Conservation (phyloP, 768 basidiomycete genomes). For the Suillus placidus region DNA sequence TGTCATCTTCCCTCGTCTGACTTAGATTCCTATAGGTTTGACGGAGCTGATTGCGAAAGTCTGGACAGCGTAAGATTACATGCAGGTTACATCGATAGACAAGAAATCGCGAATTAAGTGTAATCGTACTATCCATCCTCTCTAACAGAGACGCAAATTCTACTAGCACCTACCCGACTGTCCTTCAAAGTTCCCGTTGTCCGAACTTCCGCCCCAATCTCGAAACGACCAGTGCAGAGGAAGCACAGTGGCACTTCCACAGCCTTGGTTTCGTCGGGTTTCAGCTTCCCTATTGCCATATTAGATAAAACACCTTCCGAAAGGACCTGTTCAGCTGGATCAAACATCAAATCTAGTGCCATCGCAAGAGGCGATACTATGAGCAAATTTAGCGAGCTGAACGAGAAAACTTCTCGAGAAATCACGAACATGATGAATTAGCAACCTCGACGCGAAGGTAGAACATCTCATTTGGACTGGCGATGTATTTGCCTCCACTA, state of each 20-base stretch:
- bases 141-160: slow-evolving; percentile 19
- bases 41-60: slow-evolving; percentile 82
- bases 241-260: slow-evolving; percentile 69
- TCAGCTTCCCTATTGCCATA: slow-evolving; percentile 65
- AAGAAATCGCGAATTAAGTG: slow-evolving; percentile 14
- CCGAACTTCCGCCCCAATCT: slow-evolving; percentile 42
- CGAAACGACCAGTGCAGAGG: slow-evolving; percentile 68
- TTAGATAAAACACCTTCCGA: slow-evolving; percentile 68
- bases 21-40: slow-evolving; percentile 54
- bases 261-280: slow-evolving; percentile 51
- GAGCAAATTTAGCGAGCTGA: neutral
- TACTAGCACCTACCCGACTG: slow-evolving; percentile 26
- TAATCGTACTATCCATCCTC: slow-evolving; percentile 10
- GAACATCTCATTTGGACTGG: slow-evolving; percentile 63
- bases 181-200: slow-evolving; percentile 23
- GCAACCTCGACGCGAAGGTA: slow-evolving; percentile 57
- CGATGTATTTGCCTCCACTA: slow-evolving; percentile 46
- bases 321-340: slow-evolving; percentile 66
- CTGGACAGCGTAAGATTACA: slow-evolving; percentile 68
- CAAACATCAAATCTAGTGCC: slow-evolving; percentile 53
- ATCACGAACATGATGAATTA: slow-evolving; percentile 67
- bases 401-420: slow-evolving; percentile 8
- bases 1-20: slow-evolving; percentile 8
- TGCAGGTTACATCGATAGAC: neutral
- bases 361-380: slow-evolving; percentile 57